Base-by-base conservation (phyloP, 73 alveolate genomes). In the Paramecium pentaurelia region DNA sequence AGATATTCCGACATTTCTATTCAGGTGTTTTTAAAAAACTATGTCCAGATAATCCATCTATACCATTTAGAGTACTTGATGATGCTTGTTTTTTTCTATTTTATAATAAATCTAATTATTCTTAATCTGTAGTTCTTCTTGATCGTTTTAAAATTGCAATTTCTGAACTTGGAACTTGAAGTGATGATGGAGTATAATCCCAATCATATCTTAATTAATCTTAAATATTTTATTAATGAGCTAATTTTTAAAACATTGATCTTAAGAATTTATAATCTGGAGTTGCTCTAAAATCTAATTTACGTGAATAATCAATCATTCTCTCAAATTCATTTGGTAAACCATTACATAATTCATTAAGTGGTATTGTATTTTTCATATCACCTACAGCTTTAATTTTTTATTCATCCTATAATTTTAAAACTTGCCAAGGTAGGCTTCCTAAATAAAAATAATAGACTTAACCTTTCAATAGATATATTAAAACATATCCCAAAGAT, bases 401-500 rank as follows among this genome's bases (percentile, higher is more conserved):
- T 25, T 89, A 84, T 71, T 89, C 68, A 20, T 89, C 94, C 47
- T 84, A 45, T 1, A 98, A 98, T 92, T 94, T 91, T 90, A 96
- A 93, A 4, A 98, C 99, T 86, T 96, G 96, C 99, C 99, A 98
- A 32, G 99, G 99, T 58, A 95, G 68, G 51, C 73, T 77, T 27
- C 97, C 96, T 45, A 49, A 80, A 25, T 80, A 9, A 25, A 45
- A 22, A 45, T 80, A 40, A 9, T 3, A 45, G 18, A 47, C 28
- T 80, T 47, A 12, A 32, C 97, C 96, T 54, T 95, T 93, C 49
- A 54, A 37, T 71, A 95, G 77, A 51, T 95, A 95, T 64, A 95
- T 87, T 77, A 97, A 77, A n/a, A 97, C 97, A 34, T 96, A 96
- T 14, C 97, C 98, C 27, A 95, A 54, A 49, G 96, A 85, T 91